Evolutionary conservation across 352 stramenopile species (phyloP), one percentile per base, ranked within the genome.

Genomic region (Globisporangium ultimum): DNA sequence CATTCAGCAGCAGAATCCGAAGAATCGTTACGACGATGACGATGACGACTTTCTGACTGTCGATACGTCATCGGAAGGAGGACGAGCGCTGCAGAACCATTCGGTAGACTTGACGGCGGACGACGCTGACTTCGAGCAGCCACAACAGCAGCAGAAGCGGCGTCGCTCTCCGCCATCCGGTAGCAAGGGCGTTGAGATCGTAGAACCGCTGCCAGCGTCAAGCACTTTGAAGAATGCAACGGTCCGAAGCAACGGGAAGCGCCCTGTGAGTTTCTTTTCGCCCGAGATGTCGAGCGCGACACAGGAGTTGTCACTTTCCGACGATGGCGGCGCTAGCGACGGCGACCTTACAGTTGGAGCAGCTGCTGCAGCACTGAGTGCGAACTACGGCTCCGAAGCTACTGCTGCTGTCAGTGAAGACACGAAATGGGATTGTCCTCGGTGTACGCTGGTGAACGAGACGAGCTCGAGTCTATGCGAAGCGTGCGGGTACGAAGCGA

Each of bases 381-480:
- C 46, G 10, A 13, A 11, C 24, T 18, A 40, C 22, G 3, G 22
- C 22, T 21, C 22, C 11, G 14, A 8, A 11, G 10, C 5, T 54
- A 45, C 2, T 0, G 28, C 15, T 55, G 47, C 11, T 9, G 32
- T 32, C 17, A 53, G 34, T 0, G 62, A 63, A n/a, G 72, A 71
- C 17, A 72, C 40, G 36, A 72, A 82, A 28, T 93, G 83, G 83
- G 72, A 87, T 43, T 93, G 83, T 55, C 85, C 76, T 43, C 75
- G 80, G 28, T 93, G 83, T 74, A 93, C 83, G 62, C 71, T 93
- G 63, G 71, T 93, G 61, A 93, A 93, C 65, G 78, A 89, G 46
- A 48, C 63, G n/a, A 59, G 57, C 3, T 74, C 67, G 32, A 64
- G 63, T 45, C 63, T 80, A 43, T 93, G 83, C 52, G 79, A 87